Evolutionary conservation across 1,284 basidiomycete species (phyloP).

Genomic region (Ceraceosorus bombacis): DNA sequence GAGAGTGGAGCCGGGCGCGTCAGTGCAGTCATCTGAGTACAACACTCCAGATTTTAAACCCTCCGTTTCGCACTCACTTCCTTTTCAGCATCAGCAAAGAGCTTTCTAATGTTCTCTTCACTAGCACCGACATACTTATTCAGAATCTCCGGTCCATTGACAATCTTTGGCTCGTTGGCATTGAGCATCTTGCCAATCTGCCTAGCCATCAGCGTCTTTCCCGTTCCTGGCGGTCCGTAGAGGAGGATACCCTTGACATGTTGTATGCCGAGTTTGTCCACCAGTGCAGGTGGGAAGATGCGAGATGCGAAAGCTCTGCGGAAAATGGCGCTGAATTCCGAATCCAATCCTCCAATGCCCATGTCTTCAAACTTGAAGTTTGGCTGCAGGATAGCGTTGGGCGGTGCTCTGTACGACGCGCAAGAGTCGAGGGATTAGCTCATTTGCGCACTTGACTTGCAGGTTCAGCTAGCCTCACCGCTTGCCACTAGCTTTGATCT

Average conservation of each 20-base stretch:
- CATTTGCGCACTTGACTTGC: no score
- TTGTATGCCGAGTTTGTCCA: constrained; percentile 96
- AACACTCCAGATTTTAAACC: no score
- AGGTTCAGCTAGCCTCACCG: constrained; percentile 55
- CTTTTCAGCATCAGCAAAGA: constrained; percentile 95
- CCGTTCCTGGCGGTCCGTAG: constrained; percentile 93
- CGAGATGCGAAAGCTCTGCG: constrained; percentile 96
- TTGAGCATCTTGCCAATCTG: constrained; percentile 99
- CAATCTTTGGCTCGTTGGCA: constrained; percentile 93
- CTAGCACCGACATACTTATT: constrained; percentile 96
- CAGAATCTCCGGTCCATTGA: constrained; percentile 95
- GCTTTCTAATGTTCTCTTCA: constrained; percentile 97
- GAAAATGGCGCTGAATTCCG: constrained; percentile 93
- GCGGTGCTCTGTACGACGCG: constrained; percentile 60
- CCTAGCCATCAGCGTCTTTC: constrained; percentile 94
- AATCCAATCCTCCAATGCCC: constrained; percentile 96
- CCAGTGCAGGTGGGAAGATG: constrained; percentile 90
- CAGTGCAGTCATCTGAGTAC: no score
- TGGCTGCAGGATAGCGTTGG: constrained; percentile 90
- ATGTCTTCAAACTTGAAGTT: constrained; percentile 99
- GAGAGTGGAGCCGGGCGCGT: background rate
- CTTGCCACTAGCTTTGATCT: constrained; percentile 84
- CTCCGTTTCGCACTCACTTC: constrained; percentile 51
- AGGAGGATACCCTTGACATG: constrained; percentile 97
- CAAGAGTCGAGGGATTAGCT: background rate